Percentiles rank a stretch among this genome's conserved stretches.
These are phyloP conservation scores for Aspergillus aculeatus DNA, from an alignment of 2,329 filamentous ascomycete genomes.

Conservation along the genomic window DNA sequence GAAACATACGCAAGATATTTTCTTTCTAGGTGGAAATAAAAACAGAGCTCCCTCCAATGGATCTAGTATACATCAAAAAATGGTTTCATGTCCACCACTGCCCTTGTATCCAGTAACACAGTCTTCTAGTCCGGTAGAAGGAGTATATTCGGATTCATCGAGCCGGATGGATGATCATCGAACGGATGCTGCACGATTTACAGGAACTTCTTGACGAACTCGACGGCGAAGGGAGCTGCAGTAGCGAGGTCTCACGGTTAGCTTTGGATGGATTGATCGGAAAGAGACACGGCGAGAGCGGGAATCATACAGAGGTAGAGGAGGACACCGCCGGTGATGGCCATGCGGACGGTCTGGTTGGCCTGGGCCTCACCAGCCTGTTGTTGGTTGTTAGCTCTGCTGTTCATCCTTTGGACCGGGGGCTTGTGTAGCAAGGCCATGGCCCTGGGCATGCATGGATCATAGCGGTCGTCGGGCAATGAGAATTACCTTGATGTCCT, in stretches of 20 bases:
- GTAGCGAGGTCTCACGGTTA: neutral
- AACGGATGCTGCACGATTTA: slow-evolving; percentile 27
- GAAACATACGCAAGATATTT: neutral
- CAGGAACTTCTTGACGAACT: slow-evolving; percentile 49
- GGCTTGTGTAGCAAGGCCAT: too few relatives aligned
- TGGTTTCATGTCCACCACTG: neutral
- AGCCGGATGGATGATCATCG: neutral
- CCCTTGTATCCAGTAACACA: neutral
- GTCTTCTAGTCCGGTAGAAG: neutral
- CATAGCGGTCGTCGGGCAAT: neutral
- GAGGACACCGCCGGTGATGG: slow-evolving; percentile 53
- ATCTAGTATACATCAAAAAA: neutral
- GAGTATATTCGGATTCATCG: neutral
- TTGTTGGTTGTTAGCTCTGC: slow-evolving; percentile 10
- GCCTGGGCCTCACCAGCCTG: slow-evolving; percentile 56
- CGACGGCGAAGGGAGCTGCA: slow-evolving; percentile 50
- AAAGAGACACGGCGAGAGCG: neutral
- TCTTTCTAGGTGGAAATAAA: neutral
- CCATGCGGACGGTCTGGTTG: slow-evolving; percentile 53
- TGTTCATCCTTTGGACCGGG: neutral
- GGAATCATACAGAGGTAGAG: slow-evolving; percentile 61
- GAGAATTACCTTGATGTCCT: slow-evolving; percentile 43
- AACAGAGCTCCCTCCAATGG: neutral
- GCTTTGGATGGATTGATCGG: neutral
- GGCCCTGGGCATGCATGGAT: neutral